A percentile compares a stretch with the other conserved stretches of the same genome.
These are phyloP conservation scores for Lolium multiflorum DNA, from an alignment of 176 grass and related monocot species.

Conservation along the genomic window DNA sequence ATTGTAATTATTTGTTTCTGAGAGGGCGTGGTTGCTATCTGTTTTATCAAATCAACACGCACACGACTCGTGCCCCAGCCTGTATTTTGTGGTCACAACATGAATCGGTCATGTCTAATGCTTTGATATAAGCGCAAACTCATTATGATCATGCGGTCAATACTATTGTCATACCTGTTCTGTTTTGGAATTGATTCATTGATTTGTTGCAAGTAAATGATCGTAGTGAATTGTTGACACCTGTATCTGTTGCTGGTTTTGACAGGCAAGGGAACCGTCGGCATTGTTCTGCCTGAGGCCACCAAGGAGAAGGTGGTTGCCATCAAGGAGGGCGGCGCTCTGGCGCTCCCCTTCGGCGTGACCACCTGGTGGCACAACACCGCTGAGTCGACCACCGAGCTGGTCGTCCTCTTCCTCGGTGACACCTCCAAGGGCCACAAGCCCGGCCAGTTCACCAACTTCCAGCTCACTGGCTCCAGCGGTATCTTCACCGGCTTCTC, in stretches of 20 bases:
- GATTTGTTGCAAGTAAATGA: background rate
- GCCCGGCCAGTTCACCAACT: constrained; percentile 78
- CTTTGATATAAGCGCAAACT: too few relatives aligned
- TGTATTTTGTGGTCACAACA: background rate
- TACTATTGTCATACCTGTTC: background rate
- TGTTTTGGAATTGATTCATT: background rate
- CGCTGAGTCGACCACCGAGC: constrained; percentile 40
- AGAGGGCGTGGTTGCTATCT: background rate
- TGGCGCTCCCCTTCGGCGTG: constrained; percentile 83
- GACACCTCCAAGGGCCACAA: constrained; percentile 92
- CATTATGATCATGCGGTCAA: too few relatives aligned
- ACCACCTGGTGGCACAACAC: constrained; percentile 89
- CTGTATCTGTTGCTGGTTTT: background rate
- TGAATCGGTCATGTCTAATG: background rate
- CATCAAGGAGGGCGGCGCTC: constrained; percentile 76
- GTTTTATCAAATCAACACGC: background rate
- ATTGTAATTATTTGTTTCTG: background rate
- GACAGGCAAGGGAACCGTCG: constrained; percentile 54
- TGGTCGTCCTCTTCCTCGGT: constrained; percentile 74
- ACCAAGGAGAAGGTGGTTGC: constrained; percentile 78
- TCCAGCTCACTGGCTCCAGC: constrained; percentile 62
- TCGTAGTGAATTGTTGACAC: background rate
- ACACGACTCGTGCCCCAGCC: background rate
- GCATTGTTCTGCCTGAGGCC: constrained; percentile 59
- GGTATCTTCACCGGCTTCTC: constrained; percentile 91